Evolutionary conservation across 768 basidiomycete genomes (phyloP).

Genomic region (Calocybe indica): DNA sequence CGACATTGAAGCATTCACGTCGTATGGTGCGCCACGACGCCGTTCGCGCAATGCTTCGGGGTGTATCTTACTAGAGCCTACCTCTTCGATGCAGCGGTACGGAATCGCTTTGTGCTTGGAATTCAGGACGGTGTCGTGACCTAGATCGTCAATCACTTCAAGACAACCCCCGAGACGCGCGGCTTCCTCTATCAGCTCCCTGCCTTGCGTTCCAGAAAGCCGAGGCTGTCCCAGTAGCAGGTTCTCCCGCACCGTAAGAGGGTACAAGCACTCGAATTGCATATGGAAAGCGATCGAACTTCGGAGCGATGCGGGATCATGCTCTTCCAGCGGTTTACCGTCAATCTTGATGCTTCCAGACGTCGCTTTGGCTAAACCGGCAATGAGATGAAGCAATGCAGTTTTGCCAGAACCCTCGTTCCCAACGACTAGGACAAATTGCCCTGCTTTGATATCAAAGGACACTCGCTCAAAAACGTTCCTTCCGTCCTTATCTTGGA

Average conservation of each 20-base stretch:
- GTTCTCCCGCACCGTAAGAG: conserved; percentile 28
- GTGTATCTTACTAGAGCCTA: no score
- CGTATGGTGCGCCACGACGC: no score
- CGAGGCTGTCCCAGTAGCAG: conserved; percentile 25
- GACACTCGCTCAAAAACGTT: conserved; percentile 8
- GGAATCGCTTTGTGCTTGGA: no score
- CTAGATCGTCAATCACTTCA: no score
- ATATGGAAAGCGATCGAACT: conserved; percentile 33
- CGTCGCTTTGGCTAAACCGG: conserved; percentile 22
- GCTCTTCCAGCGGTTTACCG: conserved; percentile 25
- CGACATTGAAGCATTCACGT: no score
- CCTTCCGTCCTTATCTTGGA: no score
- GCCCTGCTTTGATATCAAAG: conserved; percentile 33
- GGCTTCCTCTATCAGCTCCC: no score
- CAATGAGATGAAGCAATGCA: conserved; percentile 35
- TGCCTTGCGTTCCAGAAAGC: no score
- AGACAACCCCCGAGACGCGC: no score
- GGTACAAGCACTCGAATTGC: conserved; percentile 31
- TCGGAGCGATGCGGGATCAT: conserved; percentile 25
- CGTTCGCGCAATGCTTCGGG: no score
- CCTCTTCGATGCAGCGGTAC: no score
- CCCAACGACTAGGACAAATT: conserved; percentile 40
- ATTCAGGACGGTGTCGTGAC: no score
- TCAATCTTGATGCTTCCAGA: conserved; percentile 36
- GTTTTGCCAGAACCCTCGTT: conserved; percentile 40